These are phyloP conservation scores for Sutorius eximius DNA, from an alignment of 1,284 basidiomycete genomes.

Conservation along the genomic window DNA sequence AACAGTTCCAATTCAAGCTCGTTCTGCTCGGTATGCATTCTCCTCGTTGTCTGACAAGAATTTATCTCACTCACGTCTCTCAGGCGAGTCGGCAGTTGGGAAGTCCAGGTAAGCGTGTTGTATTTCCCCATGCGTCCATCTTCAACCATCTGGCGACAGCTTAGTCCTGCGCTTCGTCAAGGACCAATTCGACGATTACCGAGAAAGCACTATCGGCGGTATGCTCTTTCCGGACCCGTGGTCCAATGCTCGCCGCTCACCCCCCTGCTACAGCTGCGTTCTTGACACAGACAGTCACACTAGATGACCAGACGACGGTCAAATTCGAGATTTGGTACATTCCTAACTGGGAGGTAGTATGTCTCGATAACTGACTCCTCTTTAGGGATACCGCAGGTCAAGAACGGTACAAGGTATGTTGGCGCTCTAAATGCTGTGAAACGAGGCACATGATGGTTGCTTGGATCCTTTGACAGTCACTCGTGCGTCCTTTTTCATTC, in stretches of 20 bases:
- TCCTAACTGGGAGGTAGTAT: background rate
- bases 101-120: constrained; percentile 75
- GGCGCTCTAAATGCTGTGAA: background rate
- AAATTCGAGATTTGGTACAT: constrained; percentile 97
- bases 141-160: constrained; percentile 43
- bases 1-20: constrained; percentile 87
- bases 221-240: constrained; percentile 18
- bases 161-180: constrained; percentile 94
- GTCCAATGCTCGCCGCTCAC: constrained; percentile 17
- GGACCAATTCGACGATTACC: constrained; percentile 97
- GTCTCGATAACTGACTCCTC: background rate
- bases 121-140: background rate
- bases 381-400: constrained; percentile 89
- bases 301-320: constrained; percentile 87
- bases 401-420: constrained; percentile 83
- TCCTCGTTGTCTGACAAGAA: background rate
- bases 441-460: background rate
- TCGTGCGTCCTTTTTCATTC: constrained; percentile 45
- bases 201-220: constrained; percentile 90
- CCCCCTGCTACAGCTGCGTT: constrained; percentile 72
- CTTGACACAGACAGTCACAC: constrained; percentile 90
- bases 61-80: constrained; percentile 1
- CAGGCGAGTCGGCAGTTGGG: constrained; percentile 95
- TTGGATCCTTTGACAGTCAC: constrained; percentile 46
- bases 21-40: constrained; percentile 75